These are phyloP conservation scores for Brachypodium distachyon DNA, from an alignment of 202 grass and related monocot genomes.

Conservation along the genomic window DNA sequence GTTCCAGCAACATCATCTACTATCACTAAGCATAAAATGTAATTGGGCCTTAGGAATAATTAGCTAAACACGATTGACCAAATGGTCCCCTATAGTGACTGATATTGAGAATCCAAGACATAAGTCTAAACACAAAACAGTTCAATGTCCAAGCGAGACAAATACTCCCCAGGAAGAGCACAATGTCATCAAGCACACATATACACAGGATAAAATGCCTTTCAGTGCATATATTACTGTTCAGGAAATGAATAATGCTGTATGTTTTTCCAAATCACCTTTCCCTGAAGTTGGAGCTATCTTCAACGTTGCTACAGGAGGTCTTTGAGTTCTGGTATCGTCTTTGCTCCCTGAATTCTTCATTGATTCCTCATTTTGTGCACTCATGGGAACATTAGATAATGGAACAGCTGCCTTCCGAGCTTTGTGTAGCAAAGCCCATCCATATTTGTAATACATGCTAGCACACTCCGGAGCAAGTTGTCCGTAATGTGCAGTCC, in stretches of 20 bases:
- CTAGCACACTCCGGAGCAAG: too few species aligned
- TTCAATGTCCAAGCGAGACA: too few species aligned
- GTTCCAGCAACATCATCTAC: too few species aligned
- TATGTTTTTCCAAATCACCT: not conserved
- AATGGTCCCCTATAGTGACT: too few species aligned
- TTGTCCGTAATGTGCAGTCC: too few species aligned
- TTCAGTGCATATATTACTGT: not conserved
- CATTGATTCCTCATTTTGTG: not conserved
- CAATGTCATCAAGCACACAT: not conserved
- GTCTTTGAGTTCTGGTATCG: not conserved
- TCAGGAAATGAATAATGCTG: not conserved
- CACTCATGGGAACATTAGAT: not conserved
- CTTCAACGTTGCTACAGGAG: not conserved
- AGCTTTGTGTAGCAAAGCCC: not conserved
- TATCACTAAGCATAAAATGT: not conserved
- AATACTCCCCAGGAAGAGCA: too few species aligned
- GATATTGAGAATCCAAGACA: too few species aligned
- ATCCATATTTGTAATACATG: too few species aligned
- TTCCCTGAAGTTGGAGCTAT: not conserved
- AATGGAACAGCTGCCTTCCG: too few species aligned
- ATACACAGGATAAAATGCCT: not conserved
- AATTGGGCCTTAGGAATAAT: too few species aligned
- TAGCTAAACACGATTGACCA: too few species aligned
- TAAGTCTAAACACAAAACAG: too few species aligned
- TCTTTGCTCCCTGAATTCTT: not conserved